Base-by-base conservation (phyloP, 306 rosid species). In the Aeschynomene evenia region DNA sequence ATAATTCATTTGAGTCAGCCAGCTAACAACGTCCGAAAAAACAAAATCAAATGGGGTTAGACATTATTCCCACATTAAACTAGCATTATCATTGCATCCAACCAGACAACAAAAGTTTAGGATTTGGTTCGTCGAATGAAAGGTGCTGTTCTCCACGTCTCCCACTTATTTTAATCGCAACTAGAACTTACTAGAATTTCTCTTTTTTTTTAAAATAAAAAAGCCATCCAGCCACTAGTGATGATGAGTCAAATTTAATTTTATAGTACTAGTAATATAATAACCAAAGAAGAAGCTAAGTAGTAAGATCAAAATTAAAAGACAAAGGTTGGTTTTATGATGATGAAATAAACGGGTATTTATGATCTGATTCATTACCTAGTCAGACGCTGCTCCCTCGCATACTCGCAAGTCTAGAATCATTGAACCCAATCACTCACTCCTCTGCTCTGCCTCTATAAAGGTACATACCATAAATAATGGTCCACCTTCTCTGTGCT, bases 371-470 rank as follows among this genome's bases (percentile, higher is more conserved):
- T 82, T 64, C 67, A 70, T 58, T 51, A 20, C 51, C 16, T 9
- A 52, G 68, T 74, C 66, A 66, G 70, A 46, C 2, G 48, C 0
- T 78, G 83, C 58, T 83, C 82, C 84, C 84, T 78, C 7, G 29
- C 37, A 68, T 45, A 43, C 71, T 79, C 77, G 43, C 81, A 64
- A 42, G 59, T 58, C 11, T 62, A 62, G 70, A 63, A 73, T 73
- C 77, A 73, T 73, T 77, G 67, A 77, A 77, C 73, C 61, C 23
- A 34, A 59, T 68, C 62, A 55, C 67, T 71, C 22, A 66, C 74
- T 68, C 46, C 73, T 18, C 34, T 73, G 29, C 66, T 54, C 76
- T 50, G 54, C 24, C 55, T 56, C 65, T 70, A 24, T 73, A 73
- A 77, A 77, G 79, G 73, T 56, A 23, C 75, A 81, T 39, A 50